phyloP scores from a whole-genome alignment of 2,329 filamentous ascomycete species.

The Aspergillus latus region DNA sequence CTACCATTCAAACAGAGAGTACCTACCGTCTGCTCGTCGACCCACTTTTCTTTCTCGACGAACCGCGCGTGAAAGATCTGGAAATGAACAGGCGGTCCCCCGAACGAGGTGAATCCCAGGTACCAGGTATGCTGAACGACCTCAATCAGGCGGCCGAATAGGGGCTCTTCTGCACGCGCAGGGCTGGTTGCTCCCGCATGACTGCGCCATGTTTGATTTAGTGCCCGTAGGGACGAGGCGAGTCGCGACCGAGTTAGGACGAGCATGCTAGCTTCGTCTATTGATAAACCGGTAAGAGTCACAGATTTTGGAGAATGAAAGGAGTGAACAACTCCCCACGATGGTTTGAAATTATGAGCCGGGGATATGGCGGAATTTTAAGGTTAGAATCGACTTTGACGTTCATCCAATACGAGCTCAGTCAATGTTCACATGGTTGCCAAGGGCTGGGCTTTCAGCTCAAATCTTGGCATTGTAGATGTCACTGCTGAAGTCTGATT shows the following conservation, averaged over 20 bases:
- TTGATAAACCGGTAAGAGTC: too few relatives aligned
- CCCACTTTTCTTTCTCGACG: conserved; percentile 61
- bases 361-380: too few relatives aligned
- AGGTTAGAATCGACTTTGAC: too few relatives aligned
- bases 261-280: background rate
- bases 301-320: too few relatives aligned
- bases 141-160: conserved; percentile 32
- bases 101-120: conserved; percentile 65
- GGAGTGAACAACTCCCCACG: too few relatives aligned
- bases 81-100: conserved; percentile 69
- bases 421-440: too few relatives aligned
- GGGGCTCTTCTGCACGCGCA: background rate
- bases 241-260: background rate
- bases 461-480: too few relatives aligned
- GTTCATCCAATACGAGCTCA: too few relatives aligned
- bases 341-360: too few relatives aligned
- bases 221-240: background rate
- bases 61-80: conserved; percentile 65
- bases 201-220: background rate
- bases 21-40: conserved; percentile 66
- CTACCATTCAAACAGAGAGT: background rate
- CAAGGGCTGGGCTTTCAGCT: too few relatives aligned
- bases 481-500: too few relatives aligned
- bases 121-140: conserved; percentile 53
- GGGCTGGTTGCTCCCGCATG: background rate